Base-by-base conservation (phyloP, 768 basidiomycete species). In the Tulasnella sp. region DNA sequence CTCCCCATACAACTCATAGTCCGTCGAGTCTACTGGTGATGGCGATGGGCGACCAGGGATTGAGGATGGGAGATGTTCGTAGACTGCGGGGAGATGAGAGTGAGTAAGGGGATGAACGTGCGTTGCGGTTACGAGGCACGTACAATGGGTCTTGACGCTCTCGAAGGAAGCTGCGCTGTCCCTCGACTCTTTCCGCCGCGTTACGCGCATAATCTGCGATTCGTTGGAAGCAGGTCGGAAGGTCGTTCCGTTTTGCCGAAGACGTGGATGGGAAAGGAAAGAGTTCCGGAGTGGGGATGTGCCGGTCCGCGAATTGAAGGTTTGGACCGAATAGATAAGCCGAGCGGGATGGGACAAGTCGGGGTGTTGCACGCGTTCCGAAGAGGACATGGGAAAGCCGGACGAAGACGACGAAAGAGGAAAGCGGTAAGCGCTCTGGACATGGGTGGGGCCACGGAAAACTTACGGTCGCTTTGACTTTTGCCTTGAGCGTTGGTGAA, bases 391-490 rank as follows among this genome's bases (percentile, higher is more conserved):
- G 42, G 42, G 42, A 44, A 44, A 29, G 29, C 61, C 2, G n/a
- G 61, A 67, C 61, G 61, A 32, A 32, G 15, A 67, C 3, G 11
- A 26, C 23, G 26, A 32, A 67, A 67, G n/a, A 67, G 61, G 61
- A 67, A 67, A 67, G 26, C 61, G 16, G 10, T 67, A 67, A 67
- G 61, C 61, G 61, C 26, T 67, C 61, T 32, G 61, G n/a, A 15
- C 2, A 26, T 32, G 61, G 32, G n/a, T 10, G 32, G 61, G 13
- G 13, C 2, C 5, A 11, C 2, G 32, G 61, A 2, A 29, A 7
- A 32, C 61, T 26, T 67, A 67, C 61, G 61, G 61, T 67, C 32
- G 61, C 61, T 67, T 67, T 67, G 61, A 67, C 61, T 29, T 67
- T 67, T 67, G 61, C 61, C n/a, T 29, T 67, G 32, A 67, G 61